A percentile compares a stretch with the other conserved stretches of the same genome.
Conservation (phyloP, 257 asterid genomes). For the Fraxinus anomala region DNA sequence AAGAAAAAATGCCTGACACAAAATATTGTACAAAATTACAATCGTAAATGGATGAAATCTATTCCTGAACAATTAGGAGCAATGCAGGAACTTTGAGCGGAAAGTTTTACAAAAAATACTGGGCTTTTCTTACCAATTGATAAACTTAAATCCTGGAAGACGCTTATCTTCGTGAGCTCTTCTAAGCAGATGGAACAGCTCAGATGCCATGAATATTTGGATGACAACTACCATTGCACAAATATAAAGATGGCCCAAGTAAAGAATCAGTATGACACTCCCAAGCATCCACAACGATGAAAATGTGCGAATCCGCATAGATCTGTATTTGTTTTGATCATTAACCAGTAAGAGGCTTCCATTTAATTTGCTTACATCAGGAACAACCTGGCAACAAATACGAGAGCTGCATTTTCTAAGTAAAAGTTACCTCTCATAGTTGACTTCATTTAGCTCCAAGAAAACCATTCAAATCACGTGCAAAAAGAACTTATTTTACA, state of each 20-base stretch:
- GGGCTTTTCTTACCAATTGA: constrained; percentile 51
- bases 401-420: constrained; percentile 16
- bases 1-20: constrained; percentile 69
- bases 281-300: constrained; percentile 73
- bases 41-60: neutral
- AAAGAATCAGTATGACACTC: constrained; percentile 44
- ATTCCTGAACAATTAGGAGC: constrained; percentile 30
- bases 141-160: constrained; percentile 73
- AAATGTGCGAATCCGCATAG: constrained; percentile 63
- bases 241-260: constrained; percentile 71
- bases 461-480: neutral
- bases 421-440: neutral
- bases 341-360: constrained; percentile 47
- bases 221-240: constrained; percentile 62
- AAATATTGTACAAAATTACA: neutral
- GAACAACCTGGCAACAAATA: constrained; percentile 38
- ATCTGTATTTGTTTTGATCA: constrained; percentile 55
- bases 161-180: constrained; percentile 58
- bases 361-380: constrained; percentile 43
- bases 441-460: neutral
- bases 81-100: neutral
- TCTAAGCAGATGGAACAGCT: constrained; percentile 60
- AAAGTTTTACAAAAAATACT: neutral
- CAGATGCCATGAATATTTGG: constrained; percentile 67
- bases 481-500: neutral